Evolutionary conservation across 2,329 filamentous ascomycete species (phyloP).

Genomic region (Curvularia sp.): DNA sequence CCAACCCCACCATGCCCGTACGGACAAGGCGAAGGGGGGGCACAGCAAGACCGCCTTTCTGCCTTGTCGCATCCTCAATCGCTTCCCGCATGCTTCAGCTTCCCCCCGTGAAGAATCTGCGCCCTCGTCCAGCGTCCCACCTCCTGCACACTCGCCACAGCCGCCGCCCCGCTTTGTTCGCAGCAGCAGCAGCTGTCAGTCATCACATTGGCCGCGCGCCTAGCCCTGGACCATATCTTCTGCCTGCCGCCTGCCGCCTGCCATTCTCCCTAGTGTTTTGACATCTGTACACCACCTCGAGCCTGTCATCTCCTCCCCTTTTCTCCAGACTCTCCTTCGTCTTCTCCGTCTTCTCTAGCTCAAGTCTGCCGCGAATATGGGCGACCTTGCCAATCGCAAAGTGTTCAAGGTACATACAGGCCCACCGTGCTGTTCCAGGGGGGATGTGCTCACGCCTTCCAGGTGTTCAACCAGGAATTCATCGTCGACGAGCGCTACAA

Average conservation of each 20-base stretch:
- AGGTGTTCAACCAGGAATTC: constrained; percentile 97
- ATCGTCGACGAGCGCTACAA: constrained; percentile 98
- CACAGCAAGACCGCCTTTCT: constrained; percentile 32
- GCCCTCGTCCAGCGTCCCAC: constrained; percentile 19
- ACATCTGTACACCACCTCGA: constrained; percentile 12
- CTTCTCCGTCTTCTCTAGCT: neutral
- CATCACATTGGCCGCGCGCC: constrained; percentile 42
- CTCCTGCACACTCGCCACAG: constrained; percentile 24
- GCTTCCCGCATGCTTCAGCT: constrained; percentile 21
- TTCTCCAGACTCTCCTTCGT: constrained; percentile 61
- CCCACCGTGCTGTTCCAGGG: neutral
- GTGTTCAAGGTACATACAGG: constrained; percentile 39
- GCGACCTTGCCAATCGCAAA: constrained; percentile 75
- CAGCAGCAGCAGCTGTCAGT: constrained; percentile 23
- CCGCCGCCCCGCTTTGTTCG: constrained; percentile 30
- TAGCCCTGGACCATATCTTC: constrained; percentile 36
- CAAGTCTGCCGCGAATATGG: constrained; percentile 55
- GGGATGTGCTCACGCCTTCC: constrained; percentile 6
- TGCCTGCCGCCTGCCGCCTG: constrained; percentile 30
- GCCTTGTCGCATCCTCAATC: constrained; percentile 24
- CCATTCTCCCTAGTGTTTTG: constrained; percentile 15
- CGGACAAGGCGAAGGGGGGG: constrained; percentile 26
- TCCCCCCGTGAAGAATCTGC: constrained; percentile 28
- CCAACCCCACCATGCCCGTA: constrained; percentile 23
- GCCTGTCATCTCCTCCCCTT: constrained; percentile 6